These are phyloP conservation scores for Ganoderma lingzhi DNA, from an alignment of 1,284 basidiomycete genomes.

Conservation along the genomic window DNA sequence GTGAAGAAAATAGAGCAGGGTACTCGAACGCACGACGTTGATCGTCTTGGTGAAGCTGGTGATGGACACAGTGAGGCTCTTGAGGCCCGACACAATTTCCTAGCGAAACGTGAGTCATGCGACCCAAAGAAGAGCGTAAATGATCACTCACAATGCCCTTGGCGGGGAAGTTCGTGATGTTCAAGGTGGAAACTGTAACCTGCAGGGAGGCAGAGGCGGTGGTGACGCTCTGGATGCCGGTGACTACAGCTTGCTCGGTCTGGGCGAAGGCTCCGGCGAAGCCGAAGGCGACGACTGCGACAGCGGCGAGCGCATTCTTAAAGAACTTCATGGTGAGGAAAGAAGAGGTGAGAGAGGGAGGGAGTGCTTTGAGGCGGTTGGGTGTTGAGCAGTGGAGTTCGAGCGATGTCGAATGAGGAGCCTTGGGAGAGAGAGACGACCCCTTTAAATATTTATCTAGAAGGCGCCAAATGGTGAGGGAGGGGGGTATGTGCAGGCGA, in stretches of 20 bases:
- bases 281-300: conserved; percentile 5
- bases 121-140: background rate
- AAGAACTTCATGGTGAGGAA: conserved; percentile 16
- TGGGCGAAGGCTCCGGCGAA: conserved; percentile 8
- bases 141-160: background rate
- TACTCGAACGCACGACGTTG: background rate
- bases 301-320: conserved; percentile 5
- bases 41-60: background rate
- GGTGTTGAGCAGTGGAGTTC: conserved; percentile 1
- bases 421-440: background rate
- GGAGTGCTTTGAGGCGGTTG: background rate
- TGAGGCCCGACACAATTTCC: background rate
- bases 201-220: conserved; percentile 4
- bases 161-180: background rate
- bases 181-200: conserved; percentile 1
- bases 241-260: background rate
- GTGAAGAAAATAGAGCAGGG: too few species aligned
- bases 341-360: background rate
- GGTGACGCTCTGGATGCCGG: conserved; percentile 7
- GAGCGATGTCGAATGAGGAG: conserved; percentile 13
- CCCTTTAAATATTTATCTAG: background rate
- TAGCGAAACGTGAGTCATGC: background rate
- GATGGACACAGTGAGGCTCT: background rate
- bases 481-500: background rate
- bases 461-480: background rate